Evolutionary conservation across 177 flowering plant genomes (phyloP).

Genomic region (Vitis hybrid): DNA sequence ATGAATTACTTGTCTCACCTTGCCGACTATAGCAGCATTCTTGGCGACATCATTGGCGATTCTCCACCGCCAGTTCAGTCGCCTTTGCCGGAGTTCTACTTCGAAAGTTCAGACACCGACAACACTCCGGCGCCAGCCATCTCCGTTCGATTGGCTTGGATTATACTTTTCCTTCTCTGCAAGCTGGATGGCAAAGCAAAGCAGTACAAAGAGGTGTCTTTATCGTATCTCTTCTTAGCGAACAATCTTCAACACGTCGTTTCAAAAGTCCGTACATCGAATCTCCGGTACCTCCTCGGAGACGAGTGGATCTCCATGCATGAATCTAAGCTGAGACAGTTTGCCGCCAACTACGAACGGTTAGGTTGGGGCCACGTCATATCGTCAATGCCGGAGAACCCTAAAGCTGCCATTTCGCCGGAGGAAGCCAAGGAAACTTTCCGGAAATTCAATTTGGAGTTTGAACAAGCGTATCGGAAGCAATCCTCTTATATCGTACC

Average conservation of each 20-base stretch:
- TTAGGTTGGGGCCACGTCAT: conserved; percentile 44
- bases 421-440: conserved; percentile 33
- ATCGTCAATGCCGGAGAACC: conserved; percentile 28
- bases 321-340: conserved; percentile 35
- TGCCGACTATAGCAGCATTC: conserved; percentile 38
- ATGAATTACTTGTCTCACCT: conserved; percentile 46
- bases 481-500: conserved; percentile 35
- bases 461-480: conserved; percentile 35
- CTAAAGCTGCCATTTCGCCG: conserved; percentile 18
- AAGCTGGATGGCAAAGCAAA: conserved; percentile 52
- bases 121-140: conserved; percentile 31
- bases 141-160: conserved; percentile 44
- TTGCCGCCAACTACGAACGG: conserved; percentile 41
- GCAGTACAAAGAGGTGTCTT: conserved; percentile 40
- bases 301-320: conserved; percentile 47
- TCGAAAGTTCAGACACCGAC: conserved; percentile 23
- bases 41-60: conserved; percentile 45
- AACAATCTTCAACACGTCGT: conserved; percentile 56
- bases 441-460: conserved; percentile 33
- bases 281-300: conserved; percentile 45
- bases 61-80: conserved; percentile 25
- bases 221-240: conserved; percentile 47
- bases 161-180: conserved; percentile 45
- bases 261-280: conserved; percentile 34
- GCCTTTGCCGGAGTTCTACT: conserved; percentile 29